Evolutionary conservation across 2,329 filamentous ascomycete genomes (phyloP).

Genomic region (Fusarium sp.): DNA sequence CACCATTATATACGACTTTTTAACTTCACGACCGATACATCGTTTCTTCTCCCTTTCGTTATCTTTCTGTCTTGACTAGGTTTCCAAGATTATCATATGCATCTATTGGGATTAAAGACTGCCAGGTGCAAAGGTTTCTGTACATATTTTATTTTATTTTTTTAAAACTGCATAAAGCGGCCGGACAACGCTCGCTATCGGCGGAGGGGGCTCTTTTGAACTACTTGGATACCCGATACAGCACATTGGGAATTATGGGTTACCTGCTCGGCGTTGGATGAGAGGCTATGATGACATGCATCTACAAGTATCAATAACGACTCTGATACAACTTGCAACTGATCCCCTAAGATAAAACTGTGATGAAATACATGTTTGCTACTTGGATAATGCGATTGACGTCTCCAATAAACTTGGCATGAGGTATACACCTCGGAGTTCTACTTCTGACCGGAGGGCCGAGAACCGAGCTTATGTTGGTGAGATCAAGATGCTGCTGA

Average conservation of each 20-base stretch:
- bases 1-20: conserved; percentile 35
- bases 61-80: conserved; percentile 29
- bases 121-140: conserved; percentile 30
- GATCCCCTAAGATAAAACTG: neutral
- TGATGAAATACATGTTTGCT: neutral
- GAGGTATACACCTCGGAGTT: neutral
- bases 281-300: conserved; percentile 47
- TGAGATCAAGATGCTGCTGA: neutral
- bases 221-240: conserved; percentile 54
- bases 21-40: conserved; percentile 36
- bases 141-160: conserved; percentile 41
- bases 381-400: neutral
- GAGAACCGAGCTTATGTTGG: neutral
- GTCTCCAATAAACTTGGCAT: neutral
- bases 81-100: conserved; percentile 37
- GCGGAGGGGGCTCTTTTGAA: conserved; percentile 39
- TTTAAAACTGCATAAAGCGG: conserved; percentile 45
- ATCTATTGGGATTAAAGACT: conserved; percentile 40
- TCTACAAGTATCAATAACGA: conserved; percentile 48
- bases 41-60: conserved; percentile 33
- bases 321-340: conserved; percentile 19
- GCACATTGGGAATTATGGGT: conserved; percentile 48
- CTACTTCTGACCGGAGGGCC: neutral
- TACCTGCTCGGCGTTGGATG: conserved; percentile 49
- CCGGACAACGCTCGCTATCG: conserved; percentile 47